Conservation (phyloP, 768 basidiomycete species). For the Rhizopogon vulgaris region DNA sequence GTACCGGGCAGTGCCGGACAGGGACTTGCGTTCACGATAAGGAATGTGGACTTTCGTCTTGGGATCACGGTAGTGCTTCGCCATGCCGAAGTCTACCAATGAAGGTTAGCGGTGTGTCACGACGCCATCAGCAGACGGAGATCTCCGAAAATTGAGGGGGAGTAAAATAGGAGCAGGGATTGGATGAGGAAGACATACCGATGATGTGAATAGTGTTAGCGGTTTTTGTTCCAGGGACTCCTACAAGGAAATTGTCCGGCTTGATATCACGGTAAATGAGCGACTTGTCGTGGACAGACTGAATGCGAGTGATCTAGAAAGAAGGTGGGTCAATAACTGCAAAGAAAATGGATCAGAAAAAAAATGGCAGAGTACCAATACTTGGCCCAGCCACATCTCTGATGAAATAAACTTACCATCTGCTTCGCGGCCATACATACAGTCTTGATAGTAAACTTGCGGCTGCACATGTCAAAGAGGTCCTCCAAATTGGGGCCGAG, state of each 20-base stretch:
- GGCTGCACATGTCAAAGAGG: constrained; percentile 97
- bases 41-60: constrained; percentile 98
- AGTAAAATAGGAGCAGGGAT: constrained; percentile 2
- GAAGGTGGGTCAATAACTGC: constrained; percentile 4
- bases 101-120: constrained; percentile 1
- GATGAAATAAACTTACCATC: constrained; percentile 60
- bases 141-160: not conserved
- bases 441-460: constrained; percentile 96
- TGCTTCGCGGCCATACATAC: constrained; percentile 99
- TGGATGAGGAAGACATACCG: constrained; percentile 41
- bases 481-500: constrained; percentile 98
- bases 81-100: constrained; percentile 91
- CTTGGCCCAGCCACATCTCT: not conserved
- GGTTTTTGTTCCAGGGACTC: constrained; percentile 84
- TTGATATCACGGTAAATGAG: constrained; percentile 99
- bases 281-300: constrained; percentile 97
- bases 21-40: constrained; percentile 96
- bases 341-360: not conserved
- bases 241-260: constrained; percentile 98
- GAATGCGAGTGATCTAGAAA: constrained; percentile 84
- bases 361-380: not conserved
- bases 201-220: constrained; percentile 87
- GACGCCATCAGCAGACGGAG: not conserved
- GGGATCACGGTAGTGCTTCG: constrained; percentile 97
- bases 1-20: constrained; percentile 95